phyloP scores from a whole-genome alignment of 371 early-diverging fungal genomes.

The Basidiobolus heterosporus region DNA sequence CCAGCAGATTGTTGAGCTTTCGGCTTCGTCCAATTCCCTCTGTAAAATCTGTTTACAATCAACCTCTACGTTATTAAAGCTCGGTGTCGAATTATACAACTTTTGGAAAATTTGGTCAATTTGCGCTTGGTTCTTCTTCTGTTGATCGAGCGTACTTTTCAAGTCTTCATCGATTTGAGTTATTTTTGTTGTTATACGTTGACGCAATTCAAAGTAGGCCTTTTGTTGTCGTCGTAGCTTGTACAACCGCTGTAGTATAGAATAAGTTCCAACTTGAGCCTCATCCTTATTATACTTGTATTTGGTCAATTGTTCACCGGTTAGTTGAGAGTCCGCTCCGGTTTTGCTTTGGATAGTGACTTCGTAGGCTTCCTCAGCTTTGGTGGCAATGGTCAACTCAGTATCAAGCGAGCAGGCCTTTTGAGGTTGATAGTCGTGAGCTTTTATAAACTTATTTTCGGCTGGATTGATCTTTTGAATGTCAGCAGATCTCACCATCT shows the following conservation, averaged over 20 bases:
- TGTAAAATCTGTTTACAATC: slow-evolving; percentile 21
- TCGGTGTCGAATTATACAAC: slow-evolving; percentile 3
- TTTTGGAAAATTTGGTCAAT: slow-evolving; percentile 2
- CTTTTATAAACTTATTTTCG: slow-evolving; percentile 27
- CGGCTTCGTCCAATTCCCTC: slow-evolving; percentile 61
- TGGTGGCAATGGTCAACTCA: slow-evolving; percentile 22
- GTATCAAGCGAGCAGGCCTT: slow-evolving; percentile 19
- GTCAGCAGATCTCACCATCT: too few relatives aligned
- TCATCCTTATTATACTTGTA: slow-evolving; percentile 53
- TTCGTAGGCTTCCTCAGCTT: slow-evolving; percentile 23
- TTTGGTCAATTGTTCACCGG: slow-evolving; percentile 22
- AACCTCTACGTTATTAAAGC: slow-evolving; percentile 14
- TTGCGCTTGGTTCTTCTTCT: slow-evolving; percentile 15
- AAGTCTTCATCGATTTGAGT: slow-evolving; percentile 31
- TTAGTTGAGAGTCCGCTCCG: slow-evolving; percentile 8
- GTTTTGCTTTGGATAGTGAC: slow-evolving; percentile 7
- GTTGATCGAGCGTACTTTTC: slow-evolving; percentile 10
- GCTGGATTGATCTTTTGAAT: slow-evolving; percentile 47
- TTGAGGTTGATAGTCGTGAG: slow-evolving; percentile 27
- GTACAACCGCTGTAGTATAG: slow-evolving; percentile 46
- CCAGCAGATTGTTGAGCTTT: slow-evolving; percentile 58
- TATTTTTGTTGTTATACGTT: slow-evolving; percentile 36
- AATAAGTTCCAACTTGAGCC: slow-evolving; percentile 39
- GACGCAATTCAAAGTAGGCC: slow-evolving; percentile 33
- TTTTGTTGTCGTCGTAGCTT: slow-evolving; percentile 47